A percentile compares a stretch with the other conserved stretches of the same genome.
Evolutionary conservation across 306 rosid genomes (phyloP).

Genomic region (Acacia confusa): DNA sequence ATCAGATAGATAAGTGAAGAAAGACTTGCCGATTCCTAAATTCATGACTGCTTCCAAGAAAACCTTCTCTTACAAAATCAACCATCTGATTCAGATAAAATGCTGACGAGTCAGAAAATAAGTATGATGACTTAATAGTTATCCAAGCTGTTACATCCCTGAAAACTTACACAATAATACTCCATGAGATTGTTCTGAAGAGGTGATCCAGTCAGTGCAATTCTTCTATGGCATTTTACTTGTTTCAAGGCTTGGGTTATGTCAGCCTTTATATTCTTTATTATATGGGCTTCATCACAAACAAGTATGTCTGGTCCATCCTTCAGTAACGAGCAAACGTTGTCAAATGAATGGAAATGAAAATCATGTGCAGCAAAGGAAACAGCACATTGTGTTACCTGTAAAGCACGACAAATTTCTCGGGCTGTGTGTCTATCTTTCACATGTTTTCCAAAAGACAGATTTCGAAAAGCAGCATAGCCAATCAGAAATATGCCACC

Average conservation of each 20-base stretch:
- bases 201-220: slow-evolving; percentile 97
- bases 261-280: slow-evolving; percentile 90
- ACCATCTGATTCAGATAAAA: slow-evolving; percentile 78
- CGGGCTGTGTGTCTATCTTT: slow-evolving; percentile 72
- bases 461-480: slow-evolving; percentile 80
- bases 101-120: slow-evolving; percentile 18
- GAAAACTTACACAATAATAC: slow-evolving; percentile 85
- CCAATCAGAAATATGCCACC: slow-evolving; percentile 96
- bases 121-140: slow-evolving; percentile 9
- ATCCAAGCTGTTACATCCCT: slow-evolving; percentile 15
- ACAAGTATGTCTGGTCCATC: slow-evolving; percentile 98
- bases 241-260: slow-evolving; percentile 91
- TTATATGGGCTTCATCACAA: slow-evolving; percentile 98
- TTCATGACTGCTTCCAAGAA: slow-evolving; percentile 99
- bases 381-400: slow-evolving; percentile 44
- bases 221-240: slow-evolving; percentile 95
- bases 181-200: slow-evolving; percentile 99
- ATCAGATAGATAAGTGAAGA: slow-evolving; percentile 30
- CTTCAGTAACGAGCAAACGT: slow-evolving; percentile 46
- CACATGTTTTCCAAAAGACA: slow-evolving; percentile 80
- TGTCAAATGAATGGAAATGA: slow-evolving; percentile 30
- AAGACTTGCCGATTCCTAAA: slow-evolving; percentile 89
- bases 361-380: not conserved
- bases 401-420: slow-evolving; percentile 79
- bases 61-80: slow-evolving; percentile 99